Base-by-base conservation (phyloP, 495 filamentous ascomycete genomes). In the Podospora sp. region DNA sequence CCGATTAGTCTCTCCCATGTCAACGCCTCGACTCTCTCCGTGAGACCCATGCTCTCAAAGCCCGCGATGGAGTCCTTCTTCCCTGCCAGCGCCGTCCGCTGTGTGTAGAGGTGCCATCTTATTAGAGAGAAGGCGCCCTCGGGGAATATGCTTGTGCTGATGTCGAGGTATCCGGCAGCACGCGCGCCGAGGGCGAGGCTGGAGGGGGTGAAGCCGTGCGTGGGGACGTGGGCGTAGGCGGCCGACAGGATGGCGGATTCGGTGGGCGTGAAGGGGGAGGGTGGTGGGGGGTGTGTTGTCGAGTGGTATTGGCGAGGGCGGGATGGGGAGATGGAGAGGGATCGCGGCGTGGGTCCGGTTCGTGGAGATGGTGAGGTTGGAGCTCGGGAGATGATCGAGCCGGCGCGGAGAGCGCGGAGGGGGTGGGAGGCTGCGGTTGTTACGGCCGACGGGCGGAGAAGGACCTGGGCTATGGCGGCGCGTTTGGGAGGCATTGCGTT, bases 101-200 rank as follows among this genome's bases (percentile, higher is more conserved):
- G 86, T 63, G 82, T 89, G 7, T 89, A 84, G 0, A 97, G 85
- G 79, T 95, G 91, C 73, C 91, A 98, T 6, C 86, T 85, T 60
- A 97, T 88, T 18, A 99, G 83, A 63, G 90, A 88, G 79, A 96
- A 97, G 62, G 87, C 86, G 16, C 89, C 92, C 27, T 87, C 82
- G 26, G 93, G 89, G 61, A 99, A 86, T 1, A 98, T 76, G 71
- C 93, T 94, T 46, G 90, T 85, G 20, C 90, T 92, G 69, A 93
- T 90, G 73, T 95, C 92, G 52, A 93, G 89, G 78, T 94, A 97
- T 57, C 92, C 91, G 27, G 86, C 87, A 71, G 94, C 91, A 71
- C 89, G 88, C 50, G 91, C 91, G 71, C 94, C 95, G 46, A 90
- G 84, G 51, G 86, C 84, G 9, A 99, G 84, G 2, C 93, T 80